Evolutionary conservation across 495 filamentous ascomycete species (phyloP).

Genomic region (Neurospora sp.): DNA sequence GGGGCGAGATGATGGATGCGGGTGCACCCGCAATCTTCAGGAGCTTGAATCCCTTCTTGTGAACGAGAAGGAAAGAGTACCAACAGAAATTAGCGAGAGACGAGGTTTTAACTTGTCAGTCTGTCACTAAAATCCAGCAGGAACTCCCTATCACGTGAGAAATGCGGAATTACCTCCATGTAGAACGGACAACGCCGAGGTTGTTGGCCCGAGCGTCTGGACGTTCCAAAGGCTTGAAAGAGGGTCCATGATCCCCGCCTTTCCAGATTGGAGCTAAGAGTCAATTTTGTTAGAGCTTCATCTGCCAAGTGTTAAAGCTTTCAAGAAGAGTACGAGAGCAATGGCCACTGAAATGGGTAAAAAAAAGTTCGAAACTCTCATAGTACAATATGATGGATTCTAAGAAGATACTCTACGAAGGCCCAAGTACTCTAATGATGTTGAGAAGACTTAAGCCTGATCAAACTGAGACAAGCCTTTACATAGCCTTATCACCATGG

Average conservation of each 20-base stretch:
- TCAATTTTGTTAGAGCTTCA: neutral
- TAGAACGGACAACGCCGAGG: neutral
- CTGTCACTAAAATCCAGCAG: neutral
- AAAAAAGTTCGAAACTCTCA: too few species aligned
- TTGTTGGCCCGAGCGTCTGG: neutral
- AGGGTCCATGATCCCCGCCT: neutral
- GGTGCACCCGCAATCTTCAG: neutral
- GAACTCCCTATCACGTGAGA: neutral
- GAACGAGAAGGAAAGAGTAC: neutral
- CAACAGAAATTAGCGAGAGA: neutral
- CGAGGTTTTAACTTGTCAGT: neutral
- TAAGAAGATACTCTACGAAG: too few species aligned
- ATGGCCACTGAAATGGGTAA: neutral
- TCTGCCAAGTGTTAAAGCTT: neutral
- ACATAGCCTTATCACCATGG: neutral
- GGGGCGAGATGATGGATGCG: neutral
- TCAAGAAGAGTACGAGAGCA: neutral
- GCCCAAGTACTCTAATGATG: neutral
- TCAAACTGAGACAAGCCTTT: neutral
- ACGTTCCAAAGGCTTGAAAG: neutral
- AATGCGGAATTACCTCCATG: neutral
- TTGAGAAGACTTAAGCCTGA: neutral
- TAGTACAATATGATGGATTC: too few species aligned
- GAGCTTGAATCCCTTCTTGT: neutral
- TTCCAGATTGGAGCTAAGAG: neutral